phyloP scores from a whole-genome alignment of 2,329 filamentous ascomycete genomes.

The Aspergillus bombycis region DNA sequence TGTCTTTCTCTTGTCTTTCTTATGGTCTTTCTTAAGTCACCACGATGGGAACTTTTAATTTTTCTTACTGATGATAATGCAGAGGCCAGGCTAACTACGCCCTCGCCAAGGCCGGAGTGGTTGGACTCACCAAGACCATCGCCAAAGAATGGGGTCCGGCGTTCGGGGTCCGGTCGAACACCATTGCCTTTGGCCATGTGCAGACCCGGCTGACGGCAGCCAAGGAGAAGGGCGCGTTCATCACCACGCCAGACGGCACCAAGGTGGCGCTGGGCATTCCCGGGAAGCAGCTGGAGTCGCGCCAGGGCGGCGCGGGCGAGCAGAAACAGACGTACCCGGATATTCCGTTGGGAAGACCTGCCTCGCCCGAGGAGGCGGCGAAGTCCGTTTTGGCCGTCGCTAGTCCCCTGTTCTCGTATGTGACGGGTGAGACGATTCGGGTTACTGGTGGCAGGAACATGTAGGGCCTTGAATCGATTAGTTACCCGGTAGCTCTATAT shows the following conservation, averaged over 20 bases:
- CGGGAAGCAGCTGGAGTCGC: slow-evolving; percentile 52
- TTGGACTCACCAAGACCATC: slow-evolving; percentile 83
- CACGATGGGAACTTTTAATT: background rate
- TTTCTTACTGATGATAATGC: slow-evolving; percentile 1
- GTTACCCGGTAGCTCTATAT: background rate
- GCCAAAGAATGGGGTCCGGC: slow-evolving; percentile 88
- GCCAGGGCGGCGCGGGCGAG: slow-evolving; percentile 35
- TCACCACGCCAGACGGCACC: slow-evolving; percentile 74
- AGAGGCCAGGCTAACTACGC: slow-evolving; percentile 86
- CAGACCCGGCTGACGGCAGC: slow-evolving; percentile 77
- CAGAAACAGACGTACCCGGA: slow-evolving; percentile 58
- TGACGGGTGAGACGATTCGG: slow-evolving; percentile 83
- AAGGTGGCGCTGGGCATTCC: slow-evolving; percentile 77
- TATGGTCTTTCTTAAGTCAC: background rate
- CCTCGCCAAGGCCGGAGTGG: slow-evolving; percentile 80
- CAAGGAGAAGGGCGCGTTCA: slow-evolving; percentile 81
- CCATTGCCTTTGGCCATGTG: slow-evolving; percentile 82
- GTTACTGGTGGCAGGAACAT: slow-evolving; percentile 76
- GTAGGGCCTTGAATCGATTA: slow-evolving; percentile 37
- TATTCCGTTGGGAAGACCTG: slow-evolving; percentile 77
- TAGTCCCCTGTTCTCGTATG: slow-evolving; percentile 81
- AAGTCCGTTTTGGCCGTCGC: slow-evolving; percentile 75
- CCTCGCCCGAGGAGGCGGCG: slow-evolving; percentile 79
- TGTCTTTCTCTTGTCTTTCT: background rate
- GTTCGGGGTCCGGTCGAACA: slow-evolving; percentile 82